Conservation (phyloP, 345 rosid species). For the Geranium rotundifolium region DNA sequence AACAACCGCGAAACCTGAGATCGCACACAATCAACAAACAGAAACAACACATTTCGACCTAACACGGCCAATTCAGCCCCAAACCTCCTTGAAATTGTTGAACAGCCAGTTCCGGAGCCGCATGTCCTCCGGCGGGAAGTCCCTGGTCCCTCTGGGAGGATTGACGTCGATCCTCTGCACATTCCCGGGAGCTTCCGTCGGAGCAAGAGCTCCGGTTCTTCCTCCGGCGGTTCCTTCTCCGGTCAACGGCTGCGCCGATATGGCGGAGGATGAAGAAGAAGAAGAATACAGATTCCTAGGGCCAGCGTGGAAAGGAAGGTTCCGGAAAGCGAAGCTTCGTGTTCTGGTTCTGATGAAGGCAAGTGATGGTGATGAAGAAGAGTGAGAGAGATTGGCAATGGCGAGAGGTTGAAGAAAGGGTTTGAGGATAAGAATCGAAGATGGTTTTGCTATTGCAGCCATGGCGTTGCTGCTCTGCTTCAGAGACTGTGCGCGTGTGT, state of each 20-base stretch:
- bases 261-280: neutral
- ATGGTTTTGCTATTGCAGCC: constrained; percentile 14
- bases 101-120: constrained; percentile 91
- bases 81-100: constrained; percentile 70
- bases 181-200: constrained; percentile 29
- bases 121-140: constrained; percentile 91
- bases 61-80: neutral
- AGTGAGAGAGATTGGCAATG: neutral
- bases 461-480: constrained; percentile 17
- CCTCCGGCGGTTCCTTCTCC: constrained; percentile 14
- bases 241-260: neutral
- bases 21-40: neutral
- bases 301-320: neutral
- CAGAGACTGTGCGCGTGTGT: neutral
- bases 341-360: neutral
- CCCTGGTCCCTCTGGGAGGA: constrained; percentile 92
- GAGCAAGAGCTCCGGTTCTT: constrained; percentile 51
- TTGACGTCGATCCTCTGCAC: constrained; percentile 63
- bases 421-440: neutral
- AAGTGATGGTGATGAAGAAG: neutral
- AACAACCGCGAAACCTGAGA: constrained; percentile 54
- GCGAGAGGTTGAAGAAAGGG: neutral
- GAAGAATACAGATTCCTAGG: neutral
- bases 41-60: too few species aligned
- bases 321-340: neutral